Percentiles rank a stretch among this genome's conserved stretches.
These are phyloP conservation scores for Adansonia gregorii DNA, from an alignment of 441 rosid genomes.

Conservation along the genomic window DNA sequence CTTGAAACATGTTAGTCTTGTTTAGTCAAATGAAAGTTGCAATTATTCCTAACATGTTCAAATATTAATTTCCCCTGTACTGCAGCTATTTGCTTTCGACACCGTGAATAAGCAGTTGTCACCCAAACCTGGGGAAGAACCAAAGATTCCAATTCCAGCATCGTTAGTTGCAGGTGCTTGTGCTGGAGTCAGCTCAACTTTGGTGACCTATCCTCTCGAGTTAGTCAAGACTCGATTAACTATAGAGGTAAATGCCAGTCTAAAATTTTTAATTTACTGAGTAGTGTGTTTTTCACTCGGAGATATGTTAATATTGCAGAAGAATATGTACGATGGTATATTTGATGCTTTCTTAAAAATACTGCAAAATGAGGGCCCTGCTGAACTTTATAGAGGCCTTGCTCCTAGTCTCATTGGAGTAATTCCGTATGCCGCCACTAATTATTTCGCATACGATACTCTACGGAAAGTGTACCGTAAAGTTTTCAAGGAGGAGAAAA, in stretches of 20 bases:
- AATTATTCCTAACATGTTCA: neutral
- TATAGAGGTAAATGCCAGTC: constrained; percentile 61
- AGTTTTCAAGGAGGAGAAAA: constrained; percentile 71
- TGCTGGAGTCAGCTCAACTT: constrained; percentile 97
- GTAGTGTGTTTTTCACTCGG: neutral
- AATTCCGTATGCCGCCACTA: constrained; percentile 92
- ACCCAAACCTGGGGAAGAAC: constrained; percentile 66
- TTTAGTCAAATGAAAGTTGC: constrained; percentile 12
- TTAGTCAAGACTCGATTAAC: constrained; percentile 91
- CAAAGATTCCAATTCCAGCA: constrained; percentile 77
- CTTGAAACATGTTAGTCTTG: neutral
- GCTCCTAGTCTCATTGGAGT: constrained; percentile 97
- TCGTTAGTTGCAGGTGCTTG: constrained; percentile 93
- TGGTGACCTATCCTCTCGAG: constrained; percentile 92
- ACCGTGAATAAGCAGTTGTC: constrained; percentile 81
- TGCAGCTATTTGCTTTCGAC: constrained; percentile 87
- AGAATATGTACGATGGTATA: constrained; percentile 74
- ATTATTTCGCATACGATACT: constrained; percentile 91
- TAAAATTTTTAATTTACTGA: neutral
- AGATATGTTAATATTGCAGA: constrained; percentile 49
- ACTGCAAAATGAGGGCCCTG: constrained; percentile 74
- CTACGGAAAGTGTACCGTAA: constrained; percentile 71
- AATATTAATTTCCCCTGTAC: neutral
- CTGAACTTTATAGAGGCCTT: constrained; percentile 88
- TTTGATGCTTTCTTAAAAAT: constrained; percentile 82